Base-by-base conservation (phyloP, 495 filamentous ascomycete species). In the Cenococcum geophilum region DNA sequence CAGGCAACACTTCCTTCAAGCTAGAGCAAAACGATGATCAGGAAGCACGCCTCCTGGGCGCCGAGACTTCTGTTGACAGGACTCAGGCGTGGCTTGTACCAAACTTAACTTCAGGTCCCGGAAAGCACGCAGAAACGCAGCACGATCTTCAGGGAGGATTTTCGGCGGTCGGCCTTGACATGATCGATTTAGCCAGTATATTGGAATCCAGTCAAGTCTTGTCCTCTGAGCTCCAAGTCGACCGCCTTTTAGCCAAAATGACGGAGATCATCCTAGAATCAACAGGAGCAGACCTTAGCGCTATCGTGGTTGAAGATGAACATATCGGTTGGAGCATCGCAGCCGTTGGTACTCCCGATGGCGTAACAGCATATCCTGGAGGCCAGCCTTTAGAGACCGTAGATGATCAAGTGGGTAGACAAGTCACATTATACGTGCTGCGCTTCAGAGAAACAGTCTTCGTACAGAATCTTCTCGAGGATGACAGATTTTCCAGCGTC, bases 151-250 rank as follows among this genome's bases (percentile, higher is more conserved):
- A 48, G 21, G 54, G 42, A 20, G 70, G 65, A 14, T 80, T 69
- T 12, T 67, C 71, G 1, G 72, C 71, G 25, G 64, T 71, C 4
- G 74, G 74, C 14, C 59, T 77, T 60, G 91, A 96, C 72, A 91
- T 95, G 74, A 89, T 95, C 56, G 91, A 95, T 71, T 71, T 95
- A 56, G 85, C 89, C 49, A 89, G 87, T 43, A 95, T 96, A 55
- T 79, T 96, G 10, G 85, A 91, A 67, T 92, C 88, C 16, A 92
- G 87, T 47, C 91, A 95, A 76, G 84, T 95, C 47, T 89, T 96
- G 68, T 95, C 91, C 12, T 95, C 89, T 27, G 89, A 95, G 58
- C 78, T 96, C 34, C 82, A 89, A 59, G 85, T 96, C 21, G 90
- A 96, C 60, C 84, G 85, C 54, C 82, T 96, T 8, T 76, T 96